A percentile compares a stretch with the other conserved stretches of the same genome.
Conservation (phyloP, 2,329 filamentous ascomycete genomes). For the Diaporthe citri region DNA sequence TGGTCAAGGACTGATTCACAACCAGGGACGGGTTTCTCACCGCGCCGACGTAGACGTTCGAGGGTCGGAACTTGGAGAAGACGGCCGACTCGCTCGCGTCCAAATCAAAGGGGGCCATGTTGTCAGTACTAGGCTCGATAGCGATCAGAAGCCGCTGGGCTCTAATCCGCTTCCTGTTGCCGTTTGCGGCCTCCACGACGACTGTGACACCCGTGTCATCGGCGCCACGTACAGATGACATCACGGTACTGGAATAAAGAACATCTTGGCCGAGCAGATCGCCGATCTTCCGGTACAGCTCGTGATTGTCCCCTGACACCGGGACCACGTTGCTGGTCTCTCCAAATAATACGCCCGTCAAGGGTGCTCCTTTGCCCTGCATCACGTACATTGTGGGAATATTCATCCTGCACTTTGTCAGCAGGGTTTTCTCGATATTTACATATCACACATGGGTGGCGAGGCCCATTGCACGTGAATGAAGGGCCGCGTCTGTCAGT, state of each 20-base stretch:
- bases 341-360: not conserved
- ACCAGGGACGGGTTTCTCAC: conserved; percentile 39
- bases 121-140: conserved; percentile 50
- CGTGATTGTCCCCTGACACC: not conserved
- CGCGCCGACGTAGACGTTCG: conserved; percentile 49
- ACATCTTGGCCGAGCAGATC: conserved; percentile 38
- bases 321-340: conserved; percentile 5
- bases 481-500: not conserved
- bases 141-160: conserved; percentile 53
- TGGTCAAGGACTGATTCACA: conserved; percentile 43
- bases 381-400: conserved; percentile 6
- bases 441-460: not conserved
- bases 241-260: conserved; percentile 44
- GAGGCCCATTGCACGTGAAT: not conserved
- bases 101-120: conserved; percentile 50
- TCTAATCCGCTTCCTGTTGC: conserved; percentile 42
- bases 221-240: conserved; percentile 31
- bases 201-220: conserved; percentile 28
- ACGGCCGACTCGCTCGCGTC: conserved; percentile 47
- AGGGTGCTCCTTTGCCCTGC: not conserved
- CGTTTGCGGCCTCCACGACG: conserved; percentile 1
- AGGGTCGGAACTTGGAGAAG: conserved; percentile 51
- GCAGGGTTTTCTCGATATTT: not conserved
- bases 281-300: not conserved
- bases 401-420: not conserved